These are phyloP conservation scores for Naganishia sp. DNA, from an alignment of 1,284 basidiomycete species.

Conservation along the genomic window DNA sequence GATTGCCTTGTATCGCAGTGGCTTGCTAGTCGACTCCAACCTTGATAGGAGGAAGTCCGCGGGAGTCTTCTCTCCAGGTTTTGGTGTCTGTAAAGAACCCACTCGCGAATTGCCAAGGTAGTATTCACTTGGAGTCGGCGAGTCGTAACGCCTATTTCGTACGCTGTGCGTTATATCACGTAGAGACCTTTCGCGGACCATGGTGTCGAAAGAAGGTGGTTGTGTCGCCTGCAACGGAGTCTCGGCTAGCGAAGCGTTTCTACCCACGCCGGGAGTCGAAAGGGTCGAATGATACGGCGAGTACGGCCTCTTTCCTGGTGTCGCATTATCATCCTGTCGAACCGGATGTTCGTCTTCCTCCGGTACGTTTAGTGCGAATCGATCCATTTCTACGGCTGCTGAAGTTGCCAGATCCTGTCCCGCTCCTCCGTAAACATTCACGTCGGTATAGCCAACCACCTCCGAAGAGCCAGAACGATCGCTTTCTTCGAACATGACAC, in stretches of 20 bases:
- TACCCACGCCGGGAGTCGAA: constrained; percentile 17
- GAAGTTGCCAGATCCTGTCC: not conserved
- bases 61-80: constrained; percentile 14
- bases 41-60: constrained; percentile 22
- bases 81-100: constrained; percentile 33
- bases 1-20: constrained; percentile 5
- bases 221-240: constrained; percentile 20
- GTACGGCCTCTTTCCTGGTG: constrained; percentile 3
- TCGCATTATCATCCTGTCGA: not conserved
- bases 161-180: constrained; percentile 26
- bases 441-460: not conserved
- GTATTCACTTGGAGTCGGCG: constrained; percentile 12
- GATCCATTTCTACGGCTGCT: not conserved
- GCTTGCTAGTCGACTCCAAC: constrained; percentile 29
- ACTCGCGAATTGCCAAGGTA: constrained; percentile 26
- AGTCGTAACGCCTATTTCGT: constrained; percentile 9
- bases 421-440: not conserved
- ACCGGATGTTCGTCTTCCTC: constrained; percentile 14
- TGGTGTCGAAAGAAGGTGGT: constrained; percentile 24
- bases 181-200: constrained; percentile 20
- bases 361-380: not conserved
- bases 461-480: constrained; percentile 14
- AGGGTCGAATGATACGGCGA: constrained; percentile 11
- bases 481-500: not conserved
- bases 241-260: constrained; percentile 19